Conservation (phyloP, 352 stramenopile species). For the Halophytophthora polymorphica region DNA sequence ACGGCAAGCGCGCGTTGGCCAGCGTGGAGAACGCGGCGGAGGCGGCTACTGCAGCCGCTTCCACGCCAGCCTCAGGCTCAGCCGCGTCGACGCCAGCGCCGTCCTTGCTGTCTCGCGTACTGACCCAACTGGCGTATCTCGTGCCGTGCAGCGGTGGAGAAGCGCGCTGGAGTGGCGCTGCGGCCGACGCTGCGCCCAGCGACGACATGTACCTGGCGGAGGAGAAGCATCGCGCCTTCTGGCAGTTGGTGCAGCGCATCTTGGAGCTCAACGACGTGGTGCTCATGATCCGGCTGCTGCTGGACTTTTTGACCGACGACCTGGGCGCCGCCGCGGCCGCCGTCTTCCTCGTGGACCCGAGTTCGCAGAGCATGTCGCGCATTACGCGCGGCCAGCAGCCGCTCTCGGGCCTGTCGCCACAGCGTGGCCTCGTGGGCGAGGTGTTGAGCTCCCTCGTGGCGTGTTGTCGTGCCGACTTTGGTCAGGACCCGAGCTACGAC, state of each 20-base stretch:
- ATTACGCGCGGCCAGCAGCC: slow-evolving; percentile 49
- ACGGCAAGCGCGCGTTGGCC: too few relatives aligned
- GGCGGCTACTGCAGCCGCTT: not conserved
- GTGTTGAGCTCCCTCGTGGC: slow-evolving; percentile 31
- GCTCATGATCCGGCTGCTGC: slow-evolving; percentile 65
- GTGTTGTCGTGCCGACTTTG: slow-evolving; percentile 44
- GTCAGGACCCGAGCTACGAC: slow-evolving; percentile 46
- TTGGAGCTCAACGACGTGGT: slow-evolving; percentile 70
- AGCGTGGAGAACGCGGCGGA: too few relatives aligned
- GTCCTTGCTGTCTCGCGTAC: slow-evolving; percentile 8
- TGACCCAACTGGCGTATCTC: slow-evolving; percentile 13
- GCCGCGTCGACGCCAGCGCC: not conserved
- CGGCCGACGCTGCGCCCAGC: slow-evolving; percentile 2
- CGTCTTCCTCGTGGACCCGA: slow-evolving; percentile 76
- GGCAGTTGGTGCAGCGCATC: slow-evolving; percentile 69
- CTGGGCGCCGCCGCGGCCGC: slow-evolving; percentile 46
- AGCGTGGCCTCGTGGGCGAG: slow-evolving; percentile 52
- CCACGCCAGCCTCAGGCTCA: too few relatives aligned
- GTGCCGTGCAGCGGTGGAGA: slow-evolving; percentile 9
- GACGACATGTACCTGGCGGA: slow-evolving; percentile 45
- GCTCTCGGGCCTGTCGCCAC: slow-evolving; percentile 46
- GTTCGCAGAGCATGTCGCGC: slow-evolving; percentile 72
- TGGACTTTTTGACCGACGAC: slow-evolving; percentile 63
- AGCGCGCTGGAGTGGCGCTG: not conserved
- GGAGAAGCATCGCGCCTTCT: slow-evolving; percentile 73